Evolutionary conservation across 2,329 filamentous ascomycete genomes (phyloP), one percentile per base, ranked within the genome.

Genomic region (Exophiala aquamarina): DNA sequence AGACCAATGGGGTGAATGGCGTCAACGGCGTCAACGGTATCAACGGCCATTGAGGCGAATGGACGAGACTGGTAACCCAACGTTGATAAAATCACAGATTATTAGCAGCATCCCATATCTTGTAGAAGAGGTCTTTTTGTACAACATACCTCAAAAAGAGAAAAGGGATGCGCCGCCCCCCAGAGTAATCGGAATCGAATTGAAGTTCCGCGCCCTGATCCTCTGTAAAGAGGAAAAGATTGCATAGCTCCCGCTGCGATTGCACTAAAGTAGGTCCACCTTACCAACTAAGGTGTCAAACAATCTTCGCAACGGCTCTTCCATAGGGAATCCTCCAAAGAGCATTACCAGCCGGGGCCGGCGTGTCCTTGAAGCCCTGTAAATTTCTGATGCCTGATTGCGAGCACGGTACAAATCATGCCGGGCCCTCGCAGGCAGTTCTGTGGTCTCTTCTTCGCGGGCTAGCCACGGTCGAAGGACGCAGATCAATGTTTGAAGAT

Each of bases 171-270:
- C 83, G 82, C 81, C 84, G 79, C 82, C 85, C 80, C 44, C 82
- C 84, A 86, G 85, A 89, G 82, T 90, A 84, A 91, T 89, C 86
- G 84, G 87, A 90, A 90, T 91, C 85, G 86, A 89, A 88, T 89
- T 77, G 77, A 83, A 84, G 77, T 73, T 65, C 69, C 59, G 58
- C 66, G 68, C 62, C 60, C 61, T 55, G 49, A 45, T 23, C 32
- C 35, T 50, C 49, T 44, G 38, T 47, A 52, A 42, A 52, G 29
- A 64, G 63, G n/a, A 63, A 62, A 63, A 66, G 64, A 67, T 60
- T 59, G 65, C 61, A 57, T 50, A 52, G 57, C 72, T 77, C 76
- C 91, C 82, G 88, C 88, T 81, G 87, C 87, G 86, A 93, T 93
- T 89, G 89, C 86, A 92, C 89, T 93, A 78, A 89, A 90, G 87